phyloP scores from a whole-genome alignment of 228 moss, liverwort and hornwort genomes.

The Sphagnum magellanicum region DNA sequence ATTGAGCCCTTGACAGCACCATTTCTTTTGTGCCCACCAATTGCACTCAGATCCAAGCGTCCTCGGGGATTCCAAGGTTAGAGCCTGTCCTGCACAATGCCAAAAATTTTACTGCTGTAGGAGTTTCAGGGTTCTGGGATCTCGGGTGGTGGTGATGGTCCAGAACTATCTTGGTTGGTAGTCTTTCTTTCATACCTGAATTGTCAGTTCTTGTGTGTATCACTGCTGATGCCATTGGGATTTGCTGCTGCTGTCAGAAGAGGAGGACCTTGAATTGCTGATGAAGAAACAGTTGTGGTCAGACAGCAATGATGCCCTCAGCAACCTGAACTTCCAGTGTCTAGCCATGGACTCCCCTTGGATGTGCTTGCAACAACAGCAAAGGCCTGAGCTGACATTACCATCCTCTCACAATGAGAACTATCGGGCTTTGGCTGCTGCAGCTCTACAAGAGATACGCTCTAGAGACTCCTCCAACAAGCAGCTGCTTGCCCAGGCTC shows the following conservation, averaged over 20 bases:
- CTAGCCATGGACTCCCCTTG: constrained; percentile 50
- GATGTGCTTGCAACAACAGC: constrained; percentile 48
- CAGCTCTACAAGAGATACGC: constrained; percentile 73
- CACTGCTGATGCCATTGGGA: too few species aligned
- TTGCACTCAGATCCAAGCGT: constrained; percentile 61
- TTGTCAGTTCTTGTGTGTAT: too few species aligned
- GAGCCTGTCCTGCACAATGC: too few species aligned
- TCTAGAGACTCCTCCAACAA: constrained; percentile 39
- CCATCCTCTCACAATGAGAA: constrained; percentile 41
- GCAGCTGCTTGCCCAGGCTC: constrained; percentile 50
- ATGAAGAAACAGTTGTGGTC: constrained; percentile 64
- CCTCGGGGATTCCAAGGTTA: constrained; percentile 46
- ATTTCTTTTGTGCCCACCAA: constrained; percentile 67
- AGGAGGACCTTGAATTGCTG: constrained; percentile 67
- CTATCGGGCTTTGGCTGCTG: constrained; percentile 73
- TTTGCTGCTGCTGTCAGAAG: constrained; percentile 24
- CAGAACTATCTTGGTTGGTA: too few species aligned
- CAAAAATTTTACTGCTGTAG: too few species aligned
- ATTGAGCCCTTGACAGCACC: constrained; percentile 84
- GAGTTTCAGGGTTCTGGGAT: too few species aligned
- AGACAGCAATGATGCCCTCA: constrained; percentile 40
- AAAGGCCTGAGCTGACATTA: constrained; percentile 26
- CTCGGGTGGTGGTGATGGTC: too few species aligned
- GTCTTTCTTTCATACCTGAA: too few species aligned
- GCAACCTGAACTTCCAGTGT: constrained; percentile 37